Evolutionary conservation across 129 eudicot species (phyloP).

Genomic region (Chrysanthemum lavandulifolium): DNA sequence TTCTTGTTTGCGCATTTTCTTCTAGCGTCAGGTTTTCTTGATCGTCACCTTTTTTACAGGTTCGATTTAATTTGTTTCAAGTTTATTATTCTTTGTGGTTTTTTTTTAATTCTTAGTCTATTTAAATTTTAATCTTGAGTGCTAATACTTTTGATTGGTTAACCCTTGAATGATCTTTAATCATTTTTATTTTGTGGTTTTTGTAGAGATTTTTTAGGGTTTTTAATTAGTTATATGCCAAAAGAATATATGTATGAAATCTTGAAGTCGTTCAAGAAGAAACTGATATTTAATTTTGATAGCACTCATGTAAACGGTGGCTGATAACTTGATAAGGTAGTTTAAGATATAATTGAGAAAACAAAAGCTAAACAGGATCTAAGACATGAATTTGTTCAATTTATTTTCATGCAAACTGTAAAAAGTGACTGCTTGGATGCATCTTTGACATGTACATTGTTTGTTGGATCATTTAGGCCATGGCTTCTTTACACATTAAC

Average conservation of each 20-base stretch:
- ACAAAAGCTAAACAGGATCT: no score
- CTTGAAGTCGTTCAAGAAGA: constrained; percentile 4
- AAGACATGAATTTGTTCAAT: no score
- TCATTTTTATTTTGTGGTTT: neutral
- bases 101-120: no score
- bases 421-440: no score
- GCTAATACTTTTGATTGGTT: constrained; percentile 1
- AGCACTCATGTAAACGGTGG: no score
- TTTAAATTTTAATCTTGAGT: constrained; percentile 1
- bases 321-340: no score
- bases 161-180: neutral
- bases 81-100: neutral
- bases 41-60: constrained; percentile 31
- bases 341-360: no score
- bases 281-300: neutral
- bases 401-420: no score
- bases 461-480: no score
- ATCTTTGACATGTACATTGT: no score
- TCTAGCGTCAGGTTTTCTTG: neutral
- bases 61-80: neutral
- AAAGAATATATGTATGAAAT: neutral
- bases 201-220: neutral
- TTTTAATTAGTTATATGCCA: constrained; percentile 1
- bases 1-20: constrained; percentile 12
- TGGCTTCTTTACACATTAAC: no score